Conservation (phyloP, 192 early-diverging fungal genomes). For the Backusella macrospora region DNA sequence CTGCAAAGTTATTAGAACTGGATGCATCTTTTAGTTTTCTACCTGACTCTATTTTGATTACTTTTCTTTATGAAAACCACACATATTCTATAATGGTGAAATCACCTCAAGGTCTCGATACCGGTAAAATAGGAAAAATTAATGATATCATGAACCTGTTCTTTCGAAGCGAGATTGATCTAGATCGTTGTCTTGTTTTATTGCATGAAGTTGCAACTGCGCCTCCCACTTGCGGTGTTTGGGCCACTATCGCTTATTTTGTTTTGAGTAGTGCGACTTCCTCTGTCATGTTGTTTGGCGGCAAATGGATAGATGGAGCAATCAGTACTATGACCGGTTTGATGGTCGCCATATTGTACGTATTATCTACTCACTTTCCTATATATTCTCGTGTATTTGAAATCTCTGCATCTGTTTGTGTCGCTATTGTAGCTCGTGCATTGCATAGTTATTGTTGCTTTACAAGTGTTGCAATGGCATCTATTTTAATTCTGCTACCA, state of each 20-base stretch:
- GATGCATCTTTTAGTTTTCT: conserved; percentile 68
- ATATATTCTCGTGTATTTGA: conserved; percentile 72
- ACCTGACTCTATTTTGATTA: conserved; percentile 71
- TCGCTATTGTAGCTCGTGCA: conserved; percentile 35
- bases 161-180: conserved; percentile 51
- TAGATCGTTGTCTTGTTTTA: conserved; percentile 55
- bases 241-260: conserved; percentile 52
- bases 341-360: conserved; percentile 60
- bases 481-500: conserved; percentile 64
- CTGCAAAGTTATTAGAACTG: conserved; percentile 53
- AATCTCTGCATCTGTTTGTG: conserved; percentile 36
- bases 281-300: conserved; percentile 64
- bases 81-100: conserved; percentile 68
- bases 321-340: conserved; percentile 55
- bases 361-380: conserved; percentile 60
- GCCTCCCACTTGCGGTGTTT: conserved; percentile 61
- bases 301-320: conserved; percentile 58
- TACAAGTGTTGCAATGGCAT: conserved; percentile 37
- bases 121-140: conserved; percentile 65
- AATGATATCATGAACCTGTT: conserved; percentile 60
- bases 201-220: conserved; percentile 60
- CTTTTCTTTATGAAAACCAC: conserved; percentile 67
- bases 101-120: conserved; percentile 65
- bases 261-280: conserved; percentile 53
- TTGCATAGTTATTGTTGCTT: conserved; percentile 37